A percentile compares a stretch with the other conserved stretches of the same genome.
These are phyloP conservation scores for Amanita fuliginea DNA, from an alignment of 768 basidiomycete genomes.

Conservation along the genomic window DNA sequence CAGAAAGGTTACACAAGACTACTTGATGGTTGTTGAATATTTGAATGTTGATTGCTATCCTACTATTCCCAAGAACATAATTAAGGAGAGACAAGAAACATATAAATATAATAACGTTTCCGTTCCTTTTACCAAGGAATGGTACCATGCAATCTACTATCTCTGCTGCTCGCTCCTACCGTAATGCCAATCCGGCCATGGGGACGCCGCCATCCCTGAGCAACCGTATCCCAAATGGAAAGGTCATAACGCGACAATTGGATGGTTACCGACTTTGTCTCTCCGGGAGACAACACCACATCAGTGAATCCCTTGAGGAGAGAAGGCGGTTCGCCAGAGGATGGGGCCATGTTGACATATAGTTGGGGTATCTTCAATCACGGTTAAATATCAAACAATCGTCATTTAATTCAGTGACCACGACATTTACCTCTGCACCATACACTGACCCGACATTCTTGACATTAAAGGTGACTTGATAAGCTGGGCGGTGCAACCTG, in stretches of 20 bases:
- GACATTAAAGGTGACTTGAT: constrained; percentile 51
- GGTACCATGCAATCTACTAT: constrained; percentile 38
- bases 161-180: constrained; percentile 61
- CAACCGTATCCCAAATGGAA: constrained; percentile 64
- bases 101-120: background rate
- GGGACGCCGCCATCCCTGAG: constrained; percentile 70
- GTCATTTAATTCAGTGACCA: background rate
- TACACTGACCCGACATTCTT: constrained; percentile 48
- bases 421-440: constrained; percentile 66
- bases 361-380: constrained; percentile 53
- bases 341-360: constrained; percentile 57
- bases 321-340: constrained; percentile 59
- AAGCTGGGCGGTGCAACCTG: constrained; percentile 59
- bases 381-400: background rate
- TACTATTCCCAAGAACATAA: background rate
- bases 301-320: constrained; percentile 63
- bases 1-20: constrained; percentile 8
- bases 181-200: constrained; percentile 49
- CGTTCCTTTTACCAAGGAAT: constrained; percentile 13
- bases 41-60: background rate
- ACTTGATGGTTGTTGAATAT: background rate
- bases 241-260: constrained; percentile 59
- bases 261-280: constrained; percentile 37
- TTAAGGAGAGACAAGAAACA: background rate
- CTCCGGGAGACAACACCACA: constrained; percentile 35